Base-by-base conservation (phyloP, 2,329 filamentous ascomycete species). In the Penicillium sp. region DNA sequence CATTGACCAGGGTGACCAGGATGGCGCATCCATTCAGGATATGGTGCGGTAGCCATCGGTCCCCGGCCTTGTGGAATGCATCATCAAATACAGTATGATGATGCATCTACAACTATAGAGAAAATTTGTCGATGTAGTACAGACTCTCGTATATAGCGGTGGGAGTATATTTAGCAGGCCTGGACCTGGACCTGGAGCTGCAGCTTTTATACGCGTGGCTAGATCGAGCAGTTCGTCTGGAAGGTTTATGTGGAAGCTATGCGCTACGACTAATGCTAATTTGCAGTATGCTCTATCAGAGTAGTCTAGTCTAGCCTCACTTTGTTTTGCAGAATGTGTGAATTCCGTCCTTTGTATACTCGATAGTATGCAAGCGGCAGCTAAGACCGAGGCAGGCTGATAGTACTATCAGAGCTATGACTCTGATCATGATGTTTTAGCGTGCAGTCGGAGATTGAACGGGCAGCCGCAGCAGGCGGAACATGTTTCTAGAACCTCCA, bases 401-500 rank as follows among this genome's bases (percentile, higher is more conserved):
- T 14, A 10, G 20, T 20, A 20, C 20, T 39, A 17, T 15, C 14
- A 25, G 22, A 25, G 43, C 22, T 25, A 15, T 47, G 15, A 47
- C 43, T 11, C 15, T 54, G 31, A 25, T 41, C 11, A 25, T 37
- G 20, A 15, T 11, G 20, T 34, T 17, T 1, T 41, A 31, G 17
- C 52, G 17, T 22, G 17, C n/a, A 42, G 52, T 52, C 47, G 47
- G 41, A 25, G n/a, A 50, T 54, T 62, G 28, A 56, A 56, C 59
- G 59, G 56, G 47, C 54, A 49, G 53, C 59, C 48, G 59, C 59
- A 62, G 53, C 37, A 20, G 38, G 10, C 17, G 41, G 48, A 48
- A 52, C 22, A 22, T 49, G 55, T 51, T 58, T 59, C 57, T 55
- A 59, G 57, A 59, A 52, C 52, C 42, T 34, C 56, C 50, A 38